Evolutionary conservation across 2,329 filamentous ascomycete genomes (phyloP).

Genomic region (Calonectria ilicicola): DNA sequence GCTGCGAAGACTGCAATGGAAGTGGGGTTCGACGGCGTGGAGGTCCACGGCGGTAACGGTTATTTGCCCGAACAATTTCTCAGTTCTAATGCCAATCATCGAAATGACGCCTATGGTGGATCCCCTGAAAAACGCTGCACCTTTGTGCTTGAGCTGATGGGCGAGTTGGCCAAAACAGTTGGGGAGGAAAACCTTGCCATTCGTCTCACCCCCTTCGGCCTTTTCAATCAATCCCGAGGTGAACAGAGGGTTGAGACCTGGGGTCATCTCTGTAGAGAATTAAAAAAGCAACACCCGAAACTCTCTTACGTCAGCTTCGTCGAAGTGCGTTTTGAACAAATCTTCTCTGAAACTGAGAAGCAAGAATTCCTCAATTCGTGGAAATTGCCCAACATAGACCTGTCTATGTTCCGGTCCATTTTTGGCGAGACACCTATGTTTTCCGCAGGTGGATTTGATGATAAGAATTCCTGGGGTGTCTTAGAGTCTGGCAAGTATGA

Average conservation of each 20-base stretch:
- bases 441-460: slow-evolving; percentile 65
- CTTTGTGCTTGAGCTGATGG: slow-evolving; percentile 68
- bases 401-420: slow-evolving; percentile 62
- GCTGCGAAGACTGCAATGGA: slow-evolving; percentile 60
- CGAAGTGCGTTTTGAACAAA: slow-evolving; percentile 67
- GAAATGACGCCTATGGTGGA: slow-evolving; percentile 52
- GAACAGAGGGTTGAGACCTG: slow-evolving; percentile 66
- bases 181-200: slow-evolving; percentile 60
- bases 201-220: slow-evolving; percentile 60
- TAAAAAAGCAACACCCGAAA: slow-evolving; percentile 57
- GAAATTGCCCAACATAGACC: slow-evolving; percentile 57
- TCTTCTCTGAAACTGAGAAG: slow-evolving; percentile 61
- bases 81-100: slow-evolving; percentile 49
- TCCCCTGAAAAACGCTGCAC: slow-evolving; percentile 50
- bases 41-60: slow-evolving; percentile 55
- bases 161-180: slow-evolving; percentile 54
- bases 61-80: slow-evolving; percentile 56
- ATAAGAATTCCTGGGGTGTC: slow-evolving; percentile 62
- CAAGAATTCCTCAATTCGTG: slow-evolving; percentile 60
- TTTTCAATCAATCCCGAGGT: slow-evolving; percentile 64
- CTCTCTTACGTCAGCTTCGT: slow-evolving; percentile 68
- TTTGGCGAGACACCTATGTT: slow-evolving; percentile 66
- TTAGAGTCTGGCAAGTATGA: slow-evolving; percentile 58
- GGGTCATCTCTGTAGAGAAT: slow-evolving; percentile 59
- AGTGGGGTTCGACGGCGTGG: slow-evolving; percentile 62